Evolutionary conservation across 2,329 filamentous ascomycete genomes (phyloP).

Genomic region (Pestalotiopsis sp.): DNA sequence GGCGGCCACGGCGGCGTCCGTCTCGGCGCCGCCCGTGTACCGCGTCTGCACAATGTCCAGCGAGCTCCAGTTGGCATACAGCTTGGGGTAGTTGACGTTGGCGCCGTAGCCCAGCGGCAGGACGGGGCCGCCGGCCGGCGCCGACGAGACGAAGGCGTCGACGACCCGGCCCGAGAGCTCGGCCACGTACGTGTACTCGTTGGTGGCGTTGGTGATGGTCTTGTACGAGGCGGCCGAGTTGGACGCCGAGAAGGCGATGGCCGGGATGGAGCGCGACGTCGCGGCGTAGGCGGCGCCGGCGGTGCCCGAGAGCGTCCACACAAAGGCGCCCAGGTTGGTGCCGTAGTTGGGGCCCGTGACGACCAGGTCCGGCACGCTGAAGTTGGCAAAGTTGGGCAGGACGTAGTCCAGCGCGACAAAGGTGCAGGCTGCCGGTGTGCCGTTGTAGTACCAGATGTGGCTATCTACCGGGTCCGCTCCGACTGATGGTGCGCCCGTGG

Average conservation of each 20-base stretch:
- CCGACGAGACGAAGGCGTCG: slow-evolving; percentile 41
- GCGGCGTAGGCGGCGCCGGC: slow-evolving; percentile 52
- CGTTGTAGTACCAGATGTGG: slow-evolving; percentile 62
- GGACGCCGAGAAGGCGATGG: slow-evolving; percentile 47
- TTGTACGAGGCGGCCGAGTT: slow-evolving; percentile 33
- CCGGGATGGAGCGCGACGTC: slow-evolving; percentile 47
- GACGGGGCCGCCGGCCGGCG: slow-evolving; percentile 26
- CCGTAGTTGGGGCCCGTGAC: slow-evolving; percentile 47
- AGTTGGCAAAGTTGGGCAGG: slow-evolving; percentile 47
- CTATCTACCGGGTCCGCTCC: slow-evolving; percentile 51
- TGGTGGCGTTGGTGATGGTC: slow-evolving; percentile 43
- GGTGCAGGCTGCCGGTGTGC: slow-evolving; percentile 55
- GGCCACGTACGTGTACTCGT: slow-evolving; percentile 43
- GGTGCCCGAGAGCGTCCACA: slow-evolving; percentile 52
- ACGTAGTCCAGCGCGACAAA: slow-evolving; percentile 59
- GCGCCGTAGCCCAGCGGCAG: slow-evolving; percentile 53
- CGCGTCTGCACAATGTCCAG: slow-evolving; percentile 35
- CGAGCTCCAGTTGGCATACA: slow-evolving; percentile 41
- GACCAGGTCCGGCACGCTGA: slow-evolving; percentile 52
- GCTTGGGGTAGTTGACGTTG: slow-evolving; percentile 48
- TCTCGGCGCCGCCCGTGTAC: slow-evolving; percentile 48
- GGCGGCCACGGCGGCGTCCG: slow-evolving; percentile 45
- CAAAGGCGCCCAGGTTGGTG: slow-evolving; percentile 52
- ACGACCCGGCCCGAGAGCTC: slow-evolving; percentile 44
- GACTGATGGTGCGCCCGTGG: slow-evolving; percentile 45